phyloP scores from a whole-genome alignment of 2,329 filamentous ascomycete genomes.

The Scedosporium apiospermum region DNA sequence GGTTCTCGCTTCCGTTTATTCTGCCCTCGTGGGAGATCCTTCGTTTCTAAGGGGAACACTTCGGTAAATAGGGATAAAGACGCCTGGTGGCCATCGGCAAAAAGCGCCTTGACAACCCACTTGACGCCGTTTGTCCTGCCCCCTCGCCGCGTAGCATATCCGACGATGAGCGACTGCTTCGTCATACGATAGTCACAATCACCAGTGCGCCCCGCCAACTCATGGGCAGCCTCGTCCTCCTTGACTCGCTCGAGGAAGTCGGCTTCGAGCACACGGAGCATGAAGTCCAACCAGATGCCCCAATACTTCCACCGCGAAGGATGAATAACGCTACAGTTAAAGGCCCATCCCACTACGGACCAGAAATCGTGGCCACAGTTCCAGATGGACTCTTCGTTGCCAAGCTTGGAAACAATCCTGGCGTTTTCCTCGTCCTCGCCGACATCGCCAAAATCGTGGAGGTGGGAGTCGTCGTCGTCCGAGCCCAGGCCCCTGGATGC shows the following conservation, averaged over 20 bases:
- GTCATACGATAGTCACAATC: slow-evolving; percentile 9
- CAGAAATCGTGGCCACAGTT: slow-evolving; percentile 77
- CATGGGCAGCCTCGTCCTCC: slow-evolving; percentile 12
- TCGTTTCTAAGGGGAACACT: slow-evolving; percentile 59
- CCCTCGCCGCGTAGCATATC: slow-evolving; percentile 43
- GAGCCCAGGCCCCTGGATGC: slow-evolving; percentile 23
- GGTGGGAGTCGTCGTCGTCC: slow-evolving; percentile 28
- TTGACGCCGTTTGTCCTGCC: slow-evolving; percentile 36
- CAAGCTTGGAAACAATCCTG: slow-evolving; percentile 48
- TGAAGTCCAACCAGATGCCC: slow-evolving; percentile 69
- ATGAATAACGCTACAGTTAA: slow-evolving; percentile 73
- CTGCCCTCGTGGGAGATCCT: slow-evolving; percentile 25
- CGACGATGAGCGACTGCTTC: slow-evolving; percentile 45
- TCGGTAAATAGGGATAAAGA: slow-evolving; percentile 49
- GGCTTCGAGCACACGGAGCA: slow-evolving; percentile 66
- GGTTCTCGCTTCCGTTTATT: slow-evolving; percentile 40
- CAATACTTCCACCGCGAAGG: slow-evolving; percentile 72
- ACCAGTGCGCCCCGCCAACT: slow-evolving; percentile 10
- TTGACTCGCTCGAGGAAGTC: slow-evolving; percentile 48
- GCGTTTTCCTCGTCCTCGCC: slow-evolving; percentile 38
- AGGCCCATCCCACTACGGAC: slow-evolving; percentile 81
- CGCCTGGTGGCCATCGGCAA: slow-evolving; percentile 53
- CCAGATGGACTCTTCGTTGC: slow-evolving; percentile 61
- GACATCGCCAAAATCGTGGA: slow-evolving; percentile 29
- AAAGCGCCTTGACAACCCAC: slow-evolving; percentile 55